Conservation (phyloP, 2,329 filamentous ascomycete species). For the Aspergillus versicolor region DNA sequence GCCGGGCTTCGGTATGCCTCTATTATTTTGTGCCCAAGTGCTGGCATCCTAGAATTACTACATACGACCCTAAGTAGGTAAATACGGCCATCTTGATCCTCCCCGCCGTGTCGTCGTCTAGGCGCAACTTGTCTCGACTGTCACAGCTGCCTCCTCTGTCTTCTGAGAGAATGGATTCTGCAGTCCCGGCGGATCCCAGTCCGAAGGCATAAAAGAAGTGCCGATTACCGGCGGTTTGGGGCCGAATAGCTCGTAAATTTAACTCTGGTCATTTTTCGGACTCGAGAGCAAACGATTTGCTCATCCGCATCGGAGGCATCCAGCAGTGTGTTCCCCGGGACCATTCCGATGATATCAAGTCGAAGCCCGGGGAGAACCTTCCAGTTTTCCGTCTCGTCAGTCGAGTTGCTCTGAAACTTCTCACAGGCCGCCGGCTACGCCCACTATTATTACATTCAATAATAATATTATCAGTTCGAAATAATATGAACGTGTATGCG, state of each 20-base stretch:
- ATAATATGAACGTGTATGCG: too few relatives aligned
- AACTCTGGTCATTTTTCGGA: background rate
- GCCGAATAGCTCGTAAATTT: background rate
- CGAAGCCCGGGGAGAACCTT: background rate
- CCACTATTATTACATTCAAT: too few relatives aligned
- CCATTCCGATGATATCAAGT: background rate
- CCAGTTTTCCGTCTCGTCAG: background rate
- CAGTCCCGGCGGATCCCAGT: background rate
- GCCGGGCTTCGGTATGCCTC: conserved; percentile 2
- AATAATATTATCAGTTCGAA: too few relatives aligned
- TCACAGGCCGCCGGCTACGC: too few relatives aligned
- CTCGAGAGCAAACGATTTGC: background rate
- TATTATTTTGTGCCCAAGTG: background rate
- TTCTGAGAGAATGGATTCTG: background rate
- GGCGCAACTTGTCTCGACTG: too few relatives aligned
- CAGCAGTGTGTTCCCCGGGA: background rate
- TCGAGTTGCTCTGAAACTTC: background rate
- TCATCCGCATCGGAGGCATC: background rate
- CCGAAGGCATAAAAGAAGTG: conserved; percentile 1
- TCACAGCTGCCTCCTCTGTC: too few relatives aligned
- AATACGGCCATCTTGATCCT: background rate
- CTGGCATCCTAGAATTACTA: too few relatives aligned
- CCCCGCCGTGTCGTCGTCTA: background rate
- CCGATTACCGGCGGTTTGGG: conserved; percentile 12
- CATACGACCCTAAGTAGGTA: too few relatives aligned